Evolutionary conservation across 106 monocot genomes (phyloP).

Genomic region (Iris macrosiphon): DNA sequence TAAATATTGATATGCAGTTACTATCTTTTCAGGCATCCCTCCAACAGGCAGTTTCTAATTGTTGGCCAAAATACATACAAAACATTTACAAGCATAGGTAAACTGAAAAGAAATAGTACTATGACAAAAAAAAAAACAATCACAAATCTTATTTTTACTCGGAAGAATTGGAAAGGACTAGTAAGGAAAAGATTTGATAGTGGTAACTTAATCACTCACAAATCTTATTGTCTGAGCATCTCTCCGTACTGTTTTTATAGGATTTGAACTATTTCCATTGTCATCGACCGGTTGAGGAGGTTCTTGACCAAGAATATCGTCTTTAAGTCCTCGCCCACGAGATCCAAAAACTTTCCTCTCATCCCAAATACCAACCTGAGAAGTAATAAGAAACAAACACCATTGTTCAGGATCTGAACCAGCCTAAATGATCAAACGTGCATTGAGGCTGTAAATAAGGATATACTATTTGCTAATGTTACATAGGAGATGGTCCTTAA

Average conservation of each 20-base stretch:
- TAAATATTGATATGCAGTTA: constrained; percentile 77
- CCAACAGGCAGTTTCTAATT: constrained; percentile 90
- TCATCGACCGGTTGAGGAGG: constrained; percentile 32
- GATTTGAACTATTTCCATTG: constrained; percentile 48
- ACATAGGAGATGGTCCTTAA: no score
- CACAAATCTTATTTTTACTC: no score
- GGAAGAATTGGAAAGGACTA: no score
- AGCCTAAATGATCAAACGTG: no score
- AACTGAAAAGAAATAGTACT: not conserved
- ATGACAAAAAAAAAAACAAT: not conserved
- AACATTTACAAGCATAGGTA: not conserved
- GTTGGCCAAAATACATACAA: constrained; percentile 2
- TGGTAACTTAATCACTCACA: constrained; percentile 36
- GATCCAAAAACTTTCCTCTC: constrained; percentile 99
- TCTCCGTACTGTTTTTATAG: constrained; percentile 70
- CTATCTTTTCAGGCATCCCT: constrained; percentile 90
- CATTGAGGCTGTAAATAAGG: no score
- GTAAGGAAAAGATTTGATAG: not conserved
- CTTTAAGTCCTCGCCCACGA: constrained; percentile 71
- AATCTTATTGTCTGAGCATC: constrained; percentile 75
- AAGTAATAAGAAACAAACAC: not conserved
- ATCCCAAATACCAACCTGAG: constrained; percentile 94
- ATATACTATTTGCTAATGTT: no score
- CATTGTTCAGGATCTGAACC: not conserved
- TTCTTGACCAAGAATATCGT: constrained; percentile 72